phyloP scores from a whole-genome alignment of 192 early-diverging fungal genomes.

The Backusella australiensis region DNA sequence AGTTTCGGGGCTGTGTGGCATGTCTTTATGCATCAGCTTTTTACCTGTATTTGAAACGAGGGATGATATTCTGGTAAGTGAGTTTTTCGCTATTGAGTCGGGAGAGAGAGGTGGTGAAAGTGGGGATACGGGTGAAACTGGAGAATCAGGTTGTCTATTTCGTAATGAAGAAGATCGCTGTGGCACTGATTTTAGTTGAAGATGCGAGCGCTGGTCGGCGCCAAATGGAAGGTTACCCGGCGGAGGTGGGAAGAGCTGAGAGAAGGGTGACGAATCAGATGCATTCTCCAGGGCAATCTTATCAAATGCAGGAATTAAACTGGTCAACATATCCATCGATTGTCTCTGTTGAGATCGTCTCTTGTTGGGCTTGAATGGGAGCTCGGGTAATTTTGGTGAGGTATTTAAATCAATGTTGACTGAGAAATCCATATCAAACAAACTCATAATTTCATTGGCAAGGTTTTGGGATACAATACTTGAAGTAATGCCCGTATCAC shows the following conservation, averaged over 20 bases:
- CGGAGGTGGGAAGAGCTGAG: background rate
- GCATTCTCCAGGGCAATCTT: conserved; percentile 3
- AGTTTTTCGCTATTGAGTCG: background rate
- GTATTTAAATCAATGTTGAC: conserved; percentile 27
- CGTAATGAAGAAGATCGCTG: conserved; percentile 18
- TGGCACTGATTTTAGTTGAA: background rate
- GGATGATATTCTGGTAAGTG: background rate
- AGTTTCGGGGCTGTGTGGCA: background rate
- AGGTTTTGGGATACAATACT: conserved; percentile 28
- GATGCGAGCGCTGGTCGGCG: background rate
- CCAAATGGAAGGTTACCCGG: conserved; percentile 8
- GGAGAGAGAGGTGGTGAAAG: conserved; percentile 1
- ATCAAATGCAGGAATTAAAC: conserved; percentile 14
- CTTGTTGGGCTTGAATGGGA: conserved; percentile 21
- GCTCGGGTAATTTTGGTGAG: conserved; percentile 31
- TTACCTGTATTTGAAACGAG: background rate
- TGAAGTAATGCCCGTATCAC: conserved; percentile 24
- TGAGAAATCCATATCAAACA: conserved; percentile 43
- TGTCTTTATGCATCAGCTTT: background rate
- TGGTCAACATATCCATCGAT: conserved; percentile 14
- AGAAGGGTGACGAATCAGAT: background rate
- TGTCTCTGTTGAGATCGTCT: conserved; percentile 10
- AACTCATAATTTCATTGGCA: conserved; percentile 33
- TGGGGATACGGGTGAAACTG: background rate
- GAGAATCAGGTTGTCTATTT: conserved; percentile 5